phyloP scores from a whole-genome alignment of 2,329 filamentous ascomycete species.

The Ophiostoma sp. region DNA sequence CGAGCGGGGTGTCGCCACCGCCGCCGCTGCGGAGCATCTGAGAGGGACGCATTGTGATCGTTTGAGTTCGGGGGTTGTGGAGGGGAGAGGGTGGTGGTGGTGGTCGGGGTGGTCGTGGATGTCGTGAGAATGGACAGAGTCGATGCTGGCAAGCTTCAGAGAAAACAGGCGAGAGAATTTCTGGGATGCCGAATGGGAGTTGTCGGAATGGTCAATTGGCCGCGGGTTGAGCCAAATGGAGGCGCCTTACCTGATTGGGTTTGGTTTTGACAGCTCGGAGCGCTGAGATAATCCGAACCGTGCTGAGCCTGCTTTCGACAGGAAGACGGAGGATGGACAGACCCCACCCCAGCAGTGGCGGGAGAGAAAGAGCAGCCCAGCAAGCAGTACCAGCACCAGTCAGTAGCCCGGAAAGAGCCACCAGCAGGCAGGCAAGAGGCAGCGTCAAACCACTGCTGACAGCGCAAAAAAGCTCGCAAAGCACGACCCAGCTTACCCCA shows the following conservation, averaged over 20 bases:
- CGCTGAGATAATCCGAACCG: slow-evolving; percentile 24
- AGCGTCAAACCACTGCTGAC: slow-evolving; percentile 14
- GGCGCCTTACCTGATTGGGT: neutral
- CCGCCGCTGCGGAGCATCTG: slow-evolving; percentile 46
- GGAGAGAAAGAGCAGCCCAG: neutral
- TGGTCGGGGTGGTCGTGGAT: slow-evolving; percentile 7
- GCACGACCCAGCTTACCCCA: neutral
- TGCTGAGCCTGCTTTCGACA: neutral
- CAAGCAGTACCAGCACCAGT: neutral
- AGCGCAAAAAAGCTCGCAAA: slow-evolving; percentile 5
- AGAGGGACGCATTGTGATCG: slow-evolving; percentile 49
- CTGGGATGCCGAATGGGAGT: slow-evolving; percentile 31
- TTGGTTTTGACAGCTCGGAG: slow-evolving; percentile 9
- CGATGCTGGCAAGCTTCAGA: slow-evolving; percentile 12
- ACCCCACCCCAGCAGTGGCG: neutral
- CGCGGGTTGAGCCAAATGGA: neutral
- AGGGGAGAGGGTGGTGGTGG: slow-evolving; percentile 13
- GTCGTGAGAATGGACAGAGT: slow-evolving; percentile 15
- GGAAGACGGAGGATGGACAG: neutral
- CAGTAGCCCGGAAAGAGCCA: neutral
- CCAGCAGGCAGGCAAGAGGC: slow-evolving; percentile 8
- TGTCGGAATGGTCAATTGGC: slow-evolving; percentile 33
- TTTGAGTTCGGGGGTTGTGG: slow-evolving; percentile 3
- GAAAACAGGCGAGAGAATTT: slow-evolving; percentile 31
- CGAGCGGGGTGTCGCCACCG: slow-evolving; percentile 45